phyloP scores from a whole-genome alignment of 306 rosid genomes.

The Ziziphus jujuba region DNA sequence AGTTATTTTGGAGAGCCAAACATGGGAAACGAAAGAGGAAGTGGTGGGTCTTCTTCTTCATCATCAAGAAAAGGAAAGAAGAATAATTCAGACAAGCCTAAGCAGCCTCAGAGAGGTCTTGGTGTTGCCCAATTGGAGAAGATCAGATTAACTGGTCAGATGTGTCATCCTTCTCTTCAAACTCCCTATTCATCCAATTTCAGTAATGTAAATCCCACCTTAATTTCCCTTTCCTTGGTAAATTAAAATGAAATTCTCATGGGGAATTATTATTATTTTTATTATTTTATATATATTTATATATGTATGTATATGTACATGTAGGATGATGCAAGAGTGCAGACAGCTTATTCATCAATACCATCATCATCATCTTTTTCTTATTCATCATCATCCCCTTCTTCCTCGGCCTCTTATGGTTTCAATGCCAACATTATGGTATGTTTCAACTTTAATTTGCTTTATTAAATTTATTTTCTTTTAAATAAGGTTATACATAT shows the following conservation, averaged over 20 bases:
- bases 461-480: too few species aligned
- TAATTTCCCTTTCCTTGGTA: not conserved
- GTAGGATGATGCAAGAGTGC: constrained; percentile 74
- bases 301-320: constrained; percentile 16
- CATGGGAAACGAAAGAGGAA: constrained; percentile 41
- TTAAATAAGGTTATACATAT: too few species aligned
- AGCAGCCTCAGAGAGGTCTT: constrained; percentile 97
- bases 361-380: constrained; percentile 60
- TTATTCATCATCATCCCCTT: constrained; percentile 69
- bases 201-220: constrained; percentile 41
- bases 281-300: not conserved
- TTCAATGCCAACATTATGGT: constrained; percentile 78
- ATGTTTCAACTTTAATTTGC: constrained; percentile 4
- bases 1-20: constrained; percentile 85
- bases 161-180: constrained; percentile 47
- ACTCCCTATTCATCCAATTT: constrained; percentile 43
- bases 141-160: constrained; percentile 93
- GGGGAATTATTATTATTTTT: not conserved
- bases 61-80: constrained; percentile 79
- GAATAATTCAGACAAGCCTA: constrained; percentile 79
- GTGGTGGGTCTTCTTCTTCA: constrained; percentile 51
- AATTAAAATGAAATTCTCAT: not conserved
- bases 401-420: constrained; percentile 66
- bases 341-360: constrained; percentile 61
- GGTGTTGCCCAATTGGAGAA: constrained; percentile 99